A percentile compares a stretch with the other conserved stretches of the same genome.
Conservation (phyloP, 805 yeast genomes). For the Saturnispora gosingensis region DNA sequence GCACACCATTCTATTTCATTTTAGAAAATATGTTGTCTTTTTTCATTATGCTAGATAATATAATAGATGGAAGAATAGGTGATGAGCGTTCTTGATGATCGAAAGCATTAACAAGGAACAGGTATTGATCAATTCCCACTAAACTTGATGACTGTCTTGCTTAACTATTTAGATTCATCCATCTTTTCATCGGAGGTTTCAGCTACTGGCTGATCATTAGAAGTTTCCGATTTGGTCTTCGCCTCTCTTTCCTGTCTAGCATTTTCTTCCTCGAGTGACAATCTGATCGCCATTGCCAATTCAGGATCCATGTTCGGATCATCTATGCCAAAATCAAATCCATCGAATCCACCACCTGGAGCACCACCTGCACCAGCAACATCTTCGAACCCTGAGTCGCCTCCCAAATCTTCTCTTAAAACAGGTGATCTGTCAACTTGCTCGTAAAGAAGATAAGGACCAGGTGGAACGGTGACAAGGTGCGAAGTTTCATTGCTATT, state of each 20-base stretch:
- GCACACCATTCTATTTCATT: constrained; percentile 31
- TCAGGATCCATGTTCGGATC: constrained; percentile 96
- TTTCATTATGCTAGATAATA: not conserved
- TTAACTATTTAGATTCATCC: constrained; percentile 9
- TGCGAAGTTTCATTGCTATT: constrained; percentile 73
- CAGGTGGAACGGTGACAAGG: constrained; percentile 80
- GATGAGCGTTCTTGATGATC: not conserved
- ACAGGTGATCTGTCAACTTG: constrained; percentile 70
- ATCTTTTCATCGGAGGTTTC: constrained; percentile 9
- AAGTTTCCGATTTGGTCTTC: constrained; percentile 9
- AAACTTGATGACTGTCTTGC: not conserved
- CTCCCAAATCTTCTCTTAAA: constrained; percentile 50
- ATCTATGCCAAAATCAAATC: constrained; percentile 52
- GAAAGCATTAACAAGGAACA: not conserved
- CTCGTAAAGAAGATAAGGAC: constrained; percentile 77
- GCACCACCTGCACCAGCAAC: constrained; percentile 38
- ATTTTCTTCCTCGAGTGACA: constrained; percentile 91
- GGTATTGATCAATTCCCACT: not conserved
- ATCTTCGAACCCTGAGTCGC: constrained; percentile 32
- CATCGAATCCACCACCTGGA: constrained; percentile 28
- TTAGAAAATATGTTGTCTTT: not conserved
- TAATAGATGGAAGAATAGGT: not conserved
- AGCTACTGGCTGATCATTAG: constrained; percentile 14
- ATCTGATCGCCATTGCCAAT: constrained; percentile 86
- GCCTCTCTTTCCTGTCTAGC: constrained; percentile 79